Evolutionary conservation across 371 early-diverging fungal species (phyloP), one percentile per base, ranked within the genome.

Genomic region (Mortierella sp.): DNA sequence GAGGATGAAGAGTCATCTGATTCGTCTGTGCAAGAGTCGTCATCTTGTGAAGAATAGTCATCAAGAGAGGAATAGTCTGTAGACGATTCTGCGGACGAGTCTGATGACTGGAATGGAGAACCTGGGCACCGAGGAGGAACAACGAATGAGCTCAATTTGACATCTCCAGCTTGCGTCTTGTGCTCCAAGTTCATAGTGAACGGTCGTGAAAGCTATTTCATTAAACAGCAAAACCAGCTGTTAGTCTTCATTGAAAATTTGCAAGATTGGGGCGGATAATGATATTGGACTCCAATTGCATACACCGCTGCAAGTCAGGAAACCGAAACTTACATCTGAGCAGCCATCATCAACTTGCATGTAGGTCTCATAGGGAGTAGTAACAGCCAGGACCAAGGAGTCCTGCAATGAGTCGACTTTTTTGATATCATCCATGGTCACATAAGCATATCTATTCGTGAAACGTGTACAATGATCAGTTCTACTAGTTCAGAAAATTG

Each of bases 131-230:
- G 80, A 35, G 79, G 79, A 30, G 79, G 79, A 32, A 79, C 75
- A 5, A 64, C 71, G 20, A 79, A 74, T 9, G 74, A 54, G 58
- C 59, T 70, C 51, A 79, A 40, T n/a, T 71, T 66, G 52, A 79
- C 80, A 24, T 79, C 71, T 39, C 80, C 80, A 16, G 80, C 75
- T 0, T 45, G 63, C 0, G 80, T 79, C 72, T 79, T 74, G 66
- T 79, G 80, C 65, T 79, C 80, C 71, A 79, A 49, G 57, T 79
- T 79, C 80, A 79, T 71, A 28, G 74, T 75, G 55, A 79, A 79
- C 8, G 79, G 74, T 70, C 74, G 65, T 10, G 79, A 78, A 26
- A 64, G 60, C 79, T 78, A 70, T 54, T 39, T 14, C 32, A 8
- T 35, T 43, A 11, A 43, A 11, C 39, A 39, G 6, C 35, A 8